Evolutionary conservation across 768 basidiomycete genomes (phyloP).

Genomic region (Trametes meyenii): DNA sequence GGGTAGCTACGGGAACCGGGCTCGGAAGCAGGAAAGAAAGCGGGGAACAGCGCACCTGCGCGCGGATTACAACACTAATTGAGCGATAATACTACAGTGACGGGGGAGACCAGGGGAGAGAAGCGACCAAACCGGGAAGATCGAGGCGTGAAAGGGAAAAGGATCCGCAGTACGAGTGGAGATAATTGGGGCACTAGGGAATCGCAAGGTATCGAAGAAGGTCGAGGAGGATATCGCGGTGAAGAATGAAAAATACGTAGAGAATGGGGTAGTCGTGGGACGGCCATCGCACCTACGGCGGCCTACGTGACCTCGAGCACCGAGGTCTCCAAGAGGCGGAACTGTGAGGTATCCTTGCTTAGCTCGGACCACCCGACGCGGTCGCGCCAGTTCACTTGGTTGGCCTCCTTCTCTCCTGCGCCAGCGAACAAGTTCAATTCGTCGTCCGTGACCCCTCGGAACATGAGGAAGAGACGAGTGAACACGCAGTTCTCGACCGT

Average conservation of each 20-base stretch:
- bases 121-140: neutral
- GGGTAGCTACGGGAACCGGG: neutral
- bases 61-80: conserved; percentile 23
- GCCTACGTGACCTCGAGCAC: conserved; percentile 62
- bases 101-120: conserved; percentile 1
- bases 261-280: neutral
- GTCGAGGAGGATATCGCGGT: conserved; percentile 15
- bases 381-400: conserved; percentile 79
- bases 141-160: neutral
- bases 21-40: neutral
- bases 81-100: conserved; percentile 28
- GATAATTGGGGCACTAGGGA: neutral
- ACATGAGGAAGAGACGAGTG: conserved; percentile 85
- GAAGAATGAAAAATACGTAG: neutral
- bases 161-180: too few relatives aligned
- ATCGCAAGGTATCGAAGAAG: conserved; percentile 15
- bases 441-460: conserved; percentile 80
- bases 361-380: conserved; percentile 80
- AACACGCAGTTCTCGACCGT: conserved; percentile 79
- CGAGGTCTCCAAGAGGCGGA: conserved; percentile 80
- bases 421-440: conserved; percentile 74
- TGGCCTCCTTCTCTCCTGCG: conserved; percentile 87
- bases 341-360: conserved; percentile 71
- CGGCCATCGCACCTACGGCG: neutral
- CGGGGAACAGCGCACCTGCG: conserved; percentile 20